Evolutionary conservation across 2,329 filamentous ascomycete species (phyloP), one percentile per base, ranked within the genome.

Genomic region (Sclerotinia trifoliorum): DNA sequence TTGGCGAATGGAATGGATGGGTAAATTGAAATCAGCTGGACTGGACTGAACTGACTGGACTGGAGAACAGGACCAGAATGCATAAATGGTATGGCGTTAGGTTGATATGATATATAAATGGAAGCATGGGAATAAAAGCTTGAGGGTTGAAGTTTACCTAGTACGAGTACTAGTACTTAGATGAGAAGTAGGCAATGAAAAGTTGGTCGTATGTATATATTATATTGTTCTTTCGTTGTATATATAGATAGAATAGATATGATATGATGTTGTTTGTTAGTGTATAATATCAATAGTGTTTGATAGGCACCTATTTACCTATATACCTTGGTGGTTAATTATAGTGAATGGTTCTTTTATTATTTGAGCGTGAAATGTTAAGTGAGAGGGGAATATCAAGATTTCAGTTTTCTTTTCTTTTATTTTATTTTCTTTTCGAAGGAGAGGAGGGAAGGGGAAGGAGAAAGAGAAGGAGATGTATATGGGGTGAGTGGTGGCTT

Each of bases 31-130:
- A n/a, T 21, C 42, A 46, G 3, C 26, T 44, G 57, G 42, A 15
- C 57, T 60, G 42, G 42, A 26, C 57, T 32, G 26, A 24, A 32
- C 57, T 54, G 42, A 26, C 57, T 32, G 26, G 42, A 32, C 57
- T 54, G 39, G 39, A 42, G 57, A 26, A 46, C 29, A 48, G 42
- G 1, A 29, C 42, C 42, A n/a, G 42, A n/a, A 48, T 48, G 42
- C 57, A 60, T 60, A 21, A 42, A 42, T 42, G 57, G 42, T 48
- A 60, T 32, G 57, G 57, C 57, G 57, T 60, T 60, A 32, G 26
- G 57, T 60, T 29, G 24, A 64, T 32, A 32, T 21, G 21, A 64
- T 54, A 21, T 64, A 39, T 11, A 48, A 29, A 26, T 42, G 57
- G 24, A 15, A 46, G 39, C 39, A 60, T 60, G 39, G 39, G 39